phyloP scores from a whole-genome alignment of 1,284 basidiomycete species.

The Papiliotrema fonsecae region DNA sequence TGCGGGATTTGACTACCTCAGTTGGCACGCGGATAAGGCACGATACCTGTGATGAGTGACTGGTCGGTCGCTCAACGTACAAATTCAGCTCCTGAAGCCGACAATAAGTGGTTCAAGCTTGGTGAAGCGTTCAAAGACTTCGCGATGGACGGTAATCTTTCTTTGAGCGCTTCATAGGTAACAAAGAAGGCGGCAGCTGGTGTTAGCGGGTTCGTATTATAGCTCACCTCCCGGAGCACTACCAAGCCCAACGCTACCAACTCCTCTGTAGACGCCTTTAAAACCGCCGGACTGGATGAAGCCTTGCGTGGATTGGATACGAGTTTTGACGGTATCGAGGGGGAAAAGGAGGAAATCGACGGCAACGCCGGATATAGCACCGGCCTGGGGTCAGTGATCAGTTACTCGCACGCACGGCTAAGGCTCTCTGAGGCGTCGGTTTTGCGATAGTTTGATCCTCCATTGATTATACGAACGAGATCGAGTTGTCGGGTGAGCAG shows the following conservation, averaged over 20 bases:
- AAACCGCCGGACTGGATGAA: constrained; percentile 86
- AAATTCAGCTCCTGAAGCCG: constrained; percentile 77
- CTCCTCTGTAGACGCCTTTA: constrained; percentile 84
- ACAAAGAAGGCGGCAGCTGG: constrained; percentile 92
- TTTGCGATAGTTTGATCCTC: too few species aligned
- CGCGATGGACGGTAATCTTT: constrained; percentile 53
- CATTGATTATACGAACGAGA: constrained; percentile 7
- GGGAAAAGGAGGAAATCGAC: constrained; percentile 96
- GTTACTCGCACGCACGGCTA: constrained; percentile 25
- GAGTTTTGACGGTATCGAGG: constrained; percentile 93
- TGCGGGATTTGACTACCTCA: constrained; percentile 85
- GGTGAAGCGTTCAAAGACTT: constrained; percentile 55
- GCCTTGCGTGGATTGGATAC: constrained; percentile 82
- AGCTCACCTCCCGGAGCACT: constrained; percentile 90
- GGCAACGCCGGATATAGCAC: constrained; percentile 78
- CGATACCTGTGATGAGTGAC: constrained; percentile 60
- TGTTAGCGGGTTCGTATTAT: neutral
- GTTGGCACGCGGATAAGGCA: constrained; percentile 91
- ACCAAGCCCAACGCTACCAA: constrained; percentile 92
- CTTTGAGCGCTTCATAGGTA: constrained; percentile 87
- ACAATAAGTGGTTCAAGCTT: constrained; percentile 71
- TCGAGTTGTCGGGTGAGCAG: neutral
- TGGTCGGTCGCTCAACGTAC: constrained; percentile 50
- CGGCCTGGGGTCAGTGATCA: constrained; percentile 56
- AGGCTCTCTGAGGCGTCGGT: constrained; percentile 36